Evolutionary conservation across 352 stramenopile genomes (phyloP).

Genomic region (Elongisporangium anandrum): DNA sequence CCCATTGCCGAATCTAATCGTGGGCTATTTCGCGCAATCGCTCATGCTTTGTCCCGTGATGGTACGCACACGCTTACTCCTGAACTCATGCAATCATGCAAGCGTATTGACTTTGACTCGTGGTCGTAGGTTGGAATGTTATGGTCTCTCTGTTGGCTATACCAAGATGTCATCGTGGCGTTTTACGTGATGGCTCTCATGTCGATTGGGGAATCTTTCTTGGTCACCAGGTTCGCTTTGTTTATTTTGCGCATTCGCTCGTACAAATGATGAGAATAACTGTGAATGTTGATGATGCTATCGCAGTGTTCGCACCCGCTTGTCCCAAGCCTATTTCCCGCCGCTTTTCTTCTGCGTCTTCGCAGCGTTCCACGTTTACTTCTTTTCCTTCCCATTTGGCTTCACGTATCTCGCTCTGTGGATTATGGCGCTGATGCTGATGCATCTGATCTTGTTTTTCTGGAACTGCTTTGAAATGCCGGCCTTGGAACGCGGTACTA

Average conservation of each 20-base stretch:
- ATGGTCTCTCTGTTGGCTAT: conserved; percentile 95
- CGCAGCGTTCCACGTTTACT: conserved; percentile 94
- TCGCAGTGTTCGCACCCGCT: conserved; percentile 57
- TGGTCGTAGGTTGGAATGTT: conserved; percentile 85
- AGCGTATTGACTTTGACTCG: neutral
- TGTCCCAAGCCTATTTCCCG: conserved; percentile 83
- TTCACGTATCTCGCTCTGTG: conserved; percentile 89
- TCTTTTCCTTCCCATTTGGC: conserved; percentile 92
- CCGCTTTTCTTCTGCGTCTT: conserved; percentile 93
- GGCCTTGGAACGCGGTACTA: conserved; percentile 35
- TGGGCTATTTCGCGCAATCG: conserved; percentile 89
- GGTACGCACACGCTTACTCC: no score
- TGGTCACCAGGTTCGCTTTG: conserved; percentile 62
- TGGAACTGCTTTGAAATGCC: conserved; percentile 68
- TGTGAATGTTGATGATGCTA: no score
- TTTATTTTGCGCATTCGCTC: no score
- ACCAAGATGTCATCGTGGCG: conserved; percentile 89
- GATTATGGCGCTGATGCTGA: conserved; percentile 26
- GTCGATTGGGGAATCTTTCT: conserved; percentile 89
- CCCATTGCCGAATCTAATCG: conserved; percentile 69
- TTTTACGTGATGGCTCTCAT: conserved; percentile 89
- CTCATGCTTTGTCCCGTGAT: conserved; percentile 94
- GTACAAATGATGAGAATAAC: no score
- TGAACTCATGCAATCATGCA: no score
- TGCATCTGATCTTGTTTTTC: conserved; percentile 67